phyloP scores from a whole-genome alignment of 805 yeast genomes.

The Kurtzmaniella fragi region DNA sequence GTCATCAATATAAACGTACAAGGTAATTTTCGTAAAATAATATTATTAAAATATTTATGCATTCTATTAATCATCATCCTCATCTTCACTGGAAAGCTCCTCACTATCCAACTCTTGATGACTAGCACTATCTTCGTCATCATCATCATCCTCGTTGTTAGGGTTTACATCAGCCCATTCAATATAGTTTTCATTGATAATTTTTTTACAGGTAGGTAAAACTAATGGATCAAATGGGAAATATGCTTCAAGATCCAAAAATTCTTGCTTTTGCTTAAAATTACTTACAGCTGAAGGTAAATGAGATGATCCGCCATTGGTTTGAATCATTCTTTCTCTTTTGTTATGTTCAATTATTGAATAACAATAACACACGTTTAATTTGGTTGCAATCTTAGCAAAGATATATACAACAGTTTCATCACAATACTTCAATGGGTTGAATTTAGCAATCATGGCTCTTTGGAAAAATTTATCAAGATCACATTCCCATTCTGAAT shows the following conservation, averaged over 20 bases:
- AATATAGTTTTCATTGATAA: slow-evolving; percentile 50
- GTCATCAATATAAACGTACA: too few species aligned
- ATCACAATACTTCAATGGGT: slow-evolving; percentile 89
- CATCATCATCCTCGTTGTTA: slow-evolving; percentile 59
- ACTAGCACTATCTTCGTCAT: slow-evolving; percentile 31
- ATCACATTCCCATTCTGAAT: slow-evolving; percentile 66
- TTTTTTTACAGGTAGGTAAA: slow-evolving; percentile 53
- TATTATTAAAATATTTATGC: too few species aligned
- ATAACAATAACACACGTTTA: slow-evolving; percentile 88
- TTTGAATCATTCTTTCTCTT: slow-evolving; percentile 54
- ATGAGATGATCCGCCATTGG: slow-evolving; percentile 20
- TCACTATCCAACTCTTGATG: slow-evolving; percentile 23
- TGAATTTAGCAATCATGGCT: slow-evolving; percentile 79
- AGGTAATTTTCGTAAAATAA: too few species aligned
- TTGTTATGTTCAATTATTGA: slow-evolving; percentile 89
- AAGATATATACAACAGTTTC: slow-evolving; percentile 91
- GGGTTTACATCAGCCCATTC: slow-evolving; percentile 65
- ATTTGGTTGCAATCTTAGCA: slow-evolving; percentile 86
- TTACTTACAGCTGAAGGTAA: slow-evolving; percentile 31
- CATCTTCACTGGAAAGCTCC: slow-evolving; percentile 16
- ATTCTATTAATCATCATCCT: slow-evolving; percentile 8
- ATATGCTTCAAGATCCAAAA: slow-evolving; percentile 85
- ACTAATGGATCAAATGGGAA: slow-evolving; percentile 94
- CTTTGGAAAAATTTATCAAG: slow-evolving; percentile 85
- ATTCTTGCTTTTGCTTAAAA: slow-evolving; percentile 68